These are phyloP conservation scores for Cyberlindnera maclurae DNA, from an alignment of 805 yeast species.

Conservation along the genomic window DNA sequence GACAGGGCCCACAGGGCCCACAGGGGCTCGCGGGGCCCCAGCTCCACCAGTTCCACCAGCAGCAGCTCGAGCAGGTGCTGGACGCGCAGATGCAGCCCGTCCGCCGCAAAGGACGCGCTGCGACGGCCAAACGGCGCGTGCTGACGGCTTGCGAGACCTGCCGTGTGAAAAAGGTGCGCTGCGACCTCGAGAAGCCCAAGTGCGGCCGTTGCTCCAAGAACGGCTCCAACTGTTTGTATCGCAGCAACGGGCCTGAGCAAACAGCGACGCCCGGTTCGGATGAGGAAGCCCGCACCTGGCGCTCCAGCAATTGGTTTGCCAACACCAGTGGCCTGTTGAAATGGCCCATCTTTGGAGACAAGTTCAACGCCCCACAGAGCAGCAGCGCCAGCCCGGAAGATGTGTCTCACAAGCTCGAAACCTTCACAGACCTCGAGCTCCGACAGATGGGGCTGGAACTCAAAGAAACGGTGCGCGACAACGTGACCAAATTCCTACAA, in stretches of 20 bases:
- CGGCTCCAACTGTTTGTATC: constrained; percentile 13
- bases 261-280: background rate
- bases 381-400: constrained; percentile 6
- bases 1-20: constrained; percentile 5
- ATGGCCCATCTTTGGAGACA: constrained; percentile 16
- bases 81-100: too few species aligned
- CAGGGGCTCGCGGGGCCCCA: background rate
- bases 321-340: constrained; percentile 13
- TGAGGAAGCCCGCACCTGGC: constrained; percentile 12
- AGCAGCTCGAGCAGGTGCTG: too few species aligned
- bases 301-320: constrained; percentile 18
- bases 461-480: constrained; percentile 3
- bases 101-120: constrained; percentile 3
- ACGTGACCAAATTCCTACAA: constrained; percentile 11
- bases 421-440: constrained; percentile 7
- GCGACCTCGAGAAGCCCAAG: constrained; percentile 38
- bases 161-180: constrained; percentile 38
- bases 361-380: constrained; percentile 6
- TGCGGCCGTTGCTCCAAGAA: constrained; percentile 35
- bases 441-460: constrained; percentile 5
- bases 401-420: constrained; percentile 6
- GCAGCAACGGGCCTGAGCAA: background rate
- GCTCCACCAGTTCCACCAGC: constrained; percentile 1
- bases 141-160: constrained; percentile 34
- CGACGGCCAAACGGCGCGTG: constrained; percentile 11